Conservation (phyloP, 495 filamentous ascomycete species). For the Eremomyces bilateralis region DNA sequence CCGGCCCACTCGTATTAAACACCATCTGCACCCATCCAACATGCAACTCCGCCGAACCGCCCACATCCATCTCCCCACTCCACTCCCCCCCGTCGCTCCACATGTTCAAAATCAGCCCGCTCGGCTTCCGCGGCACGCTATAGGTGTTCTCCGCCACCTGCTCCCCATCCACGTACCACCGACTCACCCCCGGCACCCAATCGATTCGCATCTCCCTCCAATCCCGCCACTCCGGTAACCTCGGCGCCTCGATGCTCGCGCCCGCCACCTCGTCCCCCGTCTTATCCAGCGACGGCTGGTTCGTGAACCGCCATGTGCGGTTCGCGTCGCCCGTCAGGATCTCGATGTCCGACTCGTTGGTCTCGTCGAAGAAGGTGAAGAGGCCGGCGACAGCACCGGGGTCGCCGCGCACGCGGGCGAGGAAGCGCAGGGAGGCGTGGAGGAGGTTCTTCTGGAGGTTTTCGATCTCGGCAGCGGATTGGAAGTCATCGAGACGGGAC, state of each 20-base stretch:
- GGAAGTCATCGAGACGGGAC: slow-evolving; percentile 29
- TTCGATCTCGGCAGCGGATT: slow-evolving; percentile 44
- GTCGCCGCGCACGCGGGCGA: slow-evolving; percentile 21
- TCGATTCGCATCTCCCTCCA: slow-evolving; percentile 59
- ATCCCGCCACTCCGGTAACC: slow-evolving; percentile 33
- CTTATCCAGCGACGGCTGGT: slow-evolving; percentile 35
- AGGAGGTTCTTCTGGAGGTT: slow-evolving; percentile 29
- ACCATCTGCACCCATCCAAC: slow-evolving; percentile 56
- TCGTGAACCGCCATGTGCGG: slow-evolving; percentile 39
- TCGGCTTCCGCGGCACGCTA: slow-evolving; percentile 35
- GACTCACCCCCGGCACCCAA: slow-evolving; percentile 37
- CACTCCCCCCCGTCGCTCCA: slow-evolving; percentile 59
- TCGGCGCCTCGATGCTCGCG: slow-evolving; percentile 24
- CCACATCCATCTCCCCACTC: slow-evolving; percentile 47
- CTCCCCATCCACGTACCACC: slow-evolving; percentile 43
- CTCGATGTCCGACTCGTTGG: slow-evolving; percentile 14
- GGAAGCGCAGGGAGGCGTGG: slow-evolving; percentile 40
- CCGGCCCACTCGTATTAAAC: slow-evolving; percentile 35
- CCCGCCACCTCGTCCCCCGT: slow-evolving; percentile 18
- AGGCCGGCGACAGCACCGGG: slow-evolving; percentile 14
- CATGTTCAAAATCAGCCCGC: slow-evolving; percentile 43
- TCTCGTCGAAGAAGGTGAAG: slow-evolving; percentile 22
- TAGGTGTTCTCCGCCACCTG: slow-evolving; percentile 36
- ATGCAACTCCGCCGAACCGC: slow-evolving; percentile 37
- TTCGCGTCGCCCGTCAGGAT: slow-evolving; percentile 11